Evolutionary conservation across 345 rosid species (phyloP).

Genomic region (Hibiscus syriacus): DNA sequence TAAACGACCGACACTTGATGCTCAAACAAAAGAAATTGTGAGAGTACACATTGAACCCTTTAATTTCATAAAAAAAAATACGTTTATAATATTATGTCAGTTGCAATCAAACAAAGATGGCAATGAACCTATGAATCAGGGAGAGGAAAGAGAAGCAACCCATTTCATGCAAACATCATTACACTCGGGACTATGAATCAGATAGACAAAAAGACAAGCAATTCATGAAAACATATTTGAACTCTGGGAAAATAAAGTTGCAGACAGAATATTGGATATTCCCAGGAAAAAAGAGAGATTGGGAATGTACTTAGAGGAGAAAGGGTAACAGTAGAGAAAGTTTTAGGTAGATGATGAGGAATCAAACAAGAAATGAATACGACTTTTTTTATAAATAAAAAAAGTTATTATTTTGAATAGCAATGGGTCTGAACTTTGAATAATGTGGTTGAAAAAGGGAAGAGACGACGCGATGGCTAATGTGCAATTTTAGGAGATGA

Average conservation of each 20-base stretch:
- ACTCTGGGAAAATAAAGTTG: neutral
- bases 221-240: conserved; percentile 5
- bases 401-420: no score
- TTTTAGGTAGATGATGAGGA: no score
- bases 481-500: no score
- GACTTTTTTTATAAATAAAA: no score
- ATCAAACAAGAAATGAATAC: no score
- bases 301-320: no score
- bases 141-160: conserved; percentile 12
- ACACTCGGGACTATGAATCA: neutral
- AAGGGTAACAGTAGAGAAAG: no score
- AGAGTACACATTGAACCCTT: neutral
- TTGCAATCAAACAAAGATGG: neutral
- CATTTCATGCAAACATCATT: conserved; percentile 4
- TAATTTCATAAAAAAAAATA: neutral
- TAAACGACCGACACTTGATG: neutral
- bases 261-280: conserved; percentile 3
- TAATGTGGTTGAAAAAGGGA: no score
- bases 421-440: no score
- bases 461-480: no score
- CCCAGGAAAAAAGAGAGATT: conserved; percentile 1
- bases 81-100: conserved; percentile 5
- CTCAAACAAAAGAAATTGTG: neutral
- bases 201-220: conserved; percentile 10
- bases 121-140: conserved; percentile 11